Evolutionary conservation across 257 asterid genomes (phyloP), one percentile per base, ranked within the genome.

Genomic region (Striga asiatica): DNA sequence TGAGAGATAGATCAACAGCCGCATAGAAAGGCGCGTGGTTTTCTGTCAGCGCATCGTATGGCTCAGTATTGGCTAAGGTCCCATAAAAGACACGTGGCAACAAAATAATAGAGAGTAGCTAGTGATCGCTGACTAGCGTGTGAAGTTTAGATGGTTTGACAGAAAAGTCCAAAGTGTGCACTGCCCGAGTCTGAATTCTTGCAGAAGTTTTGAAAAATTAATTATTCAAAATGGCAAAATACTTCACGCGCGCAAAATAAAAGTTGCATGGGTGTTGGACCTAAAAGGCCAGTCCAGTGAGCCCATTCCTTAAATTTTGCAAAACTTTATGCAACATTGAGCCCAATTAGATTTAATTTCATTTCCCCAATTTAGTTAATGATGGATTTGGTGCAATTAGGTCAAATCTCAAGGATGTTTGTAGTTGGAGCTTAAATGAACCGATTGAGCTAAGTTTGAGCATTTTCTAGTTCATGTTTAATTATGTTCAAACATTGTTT

Each of bases 181-280:
- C 88, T 79, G 88, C 88, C 84, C 85, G 61, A 79, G 82, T 60
- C 78, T 65, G 78, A 35, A 41, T 39, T 35, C 29, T 22, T 25
- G 52, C 71, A 66, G 70, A 53, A 66, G 64, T 22, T 60, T 64
- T 61, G 45, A 69, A 65, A 49, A 41, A 43, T n/a, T 49, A 29
- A 57, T 63, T 45, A 0, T 16, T 0, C 20, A 4, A 38, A 56
- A 28, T 29, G 45, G 50, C 37, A 38, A 37, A 14, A 28, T 32
- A 0, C 50, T 50, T 58, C 56, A 64, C 67, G 67, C 71, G 71
- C 71, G 66, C 55, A 28, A 61, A 51, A 12, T 11, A 0, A 54
- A 55, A 19, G 19, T 29, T 19, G 19, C 37, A 37, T 32, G 14
- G 19, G 20, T 27, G 8, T 39, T 52, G 28, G 60, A 28, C 14